Evolutionary conservation across 192 early-diverging fungal species (phyloP).

Genomic region (Coemansia asiatica): DNA sequence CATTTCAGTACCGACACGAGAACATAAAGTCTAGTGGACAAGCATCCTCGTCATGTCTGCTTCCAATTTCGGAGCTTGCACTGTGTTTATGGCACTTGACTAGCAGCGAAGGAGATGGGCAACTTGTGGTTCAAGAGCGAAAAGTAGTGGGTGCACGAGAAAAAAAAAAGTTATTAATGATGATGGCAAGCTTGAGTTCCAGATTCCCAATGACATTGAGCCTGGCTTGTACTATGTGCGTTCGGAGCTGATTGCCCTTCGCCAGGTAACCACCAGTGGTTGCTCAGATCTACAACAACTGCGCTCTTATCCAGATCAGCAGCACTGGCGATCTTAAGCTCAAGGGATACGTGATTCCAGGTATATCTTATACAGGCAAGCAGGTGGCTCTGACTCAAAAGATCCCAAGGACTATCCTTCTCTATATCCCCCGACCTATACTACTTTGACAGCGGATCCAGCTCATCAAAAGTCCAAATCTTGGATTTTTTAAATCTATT

Average conservation of each 20-base stretch:
- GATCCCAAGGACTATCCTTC: background rate
- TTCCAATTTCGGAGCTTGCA: conserved; percentile 25
- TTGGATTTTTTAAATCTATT: background rate
- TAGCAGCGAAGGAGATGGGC: conserved; percentile 17
- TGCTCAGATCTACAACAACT: conserved; percentile 3
- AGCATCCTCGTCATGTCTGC: conserved; percentile 4
- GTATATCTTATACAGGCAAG: conserved; percentile 1
- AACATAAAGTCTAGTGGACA: background rate
- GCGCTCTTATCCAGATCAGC: background rate
- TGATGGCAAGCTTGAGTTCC: conserved; percentile 21
- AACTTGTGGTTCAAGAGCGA: conserved; percentile 40
- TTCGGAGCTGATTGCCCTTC: conserved; percentile 3
- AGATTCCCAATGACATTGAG: conserved; percentile 25
- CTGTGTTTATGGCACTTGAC: conserved; percentile 32
- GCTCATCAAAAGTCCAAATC: too few relatives aligned
- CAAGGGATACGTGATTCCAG: conserved; percentile 3
- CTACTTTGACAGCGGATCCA: background rate
- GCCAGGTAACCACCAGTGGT: background rate
- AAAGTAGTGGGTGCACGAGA: conserved; percentile 34
- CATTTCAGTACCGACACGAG: conserved; percentile 1
- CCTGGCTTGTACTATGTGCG: conserved; percentile 14
- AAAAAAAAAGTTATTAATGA: conserved; percentile 28
- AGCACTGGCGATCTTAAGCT: background rate
- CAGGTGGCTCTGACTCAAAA: background rate
- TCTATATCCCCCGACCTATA: background rate